Percentiles rank a stretch among this genome's conserved stretches.
These are phyloP conservation scores for Lomentospora prolificans DNA, from an alignment of 2,329 filamentous ascomycete genomes.

Conservation along the genomic window DNA sequence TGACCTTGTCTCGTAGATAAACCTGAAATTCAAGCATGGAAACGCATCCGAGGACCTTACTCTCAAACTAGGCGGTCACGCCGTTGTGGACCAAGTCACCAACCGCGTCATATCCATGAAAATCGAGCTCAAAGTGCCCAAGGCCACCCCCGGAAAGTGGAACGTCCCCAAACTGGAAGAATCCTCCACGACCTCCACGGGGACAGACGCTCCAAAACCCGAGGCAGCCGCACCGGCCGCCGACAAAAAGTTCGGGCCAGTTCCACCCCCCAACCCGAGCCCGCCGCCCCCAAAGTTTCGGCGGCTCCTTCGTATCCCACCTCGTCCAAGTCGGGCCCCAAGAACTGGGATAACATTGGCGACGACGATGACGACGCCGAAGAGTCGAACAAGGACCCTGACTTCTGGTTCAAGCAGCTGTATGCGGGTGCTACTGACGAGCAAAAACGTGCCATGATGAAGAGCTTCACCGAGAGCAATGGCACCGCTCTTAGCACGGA, in stretches of 20 bases:
- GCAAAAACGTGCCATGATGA: conserved; percentile 89
- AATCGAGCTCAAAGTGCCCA: conserved; percentile 65
- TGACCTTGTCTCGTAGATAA: not conserved
- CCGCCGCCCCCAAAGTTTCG: not conserved
- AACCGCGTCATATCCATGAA: conserved; percentile 65
- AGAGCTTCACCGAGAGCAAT: conserved; percentile 90
- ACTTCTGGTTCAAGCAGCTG: conserved; percentile 82
- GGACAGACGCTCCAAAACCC: too few relatives aligned
- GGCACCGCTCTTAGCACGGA: conserved; percentile 88
- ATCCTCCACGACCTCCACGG: not conserved
- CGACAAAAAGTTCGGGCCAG: conserved; percentile 3
- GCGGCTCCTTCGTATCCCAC: conserved; percentile 65
- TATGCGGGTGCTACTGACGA: conserved; percentile 71
- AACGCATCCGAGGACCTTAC: not conserved
- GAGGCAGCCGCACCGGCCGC: not conserved
- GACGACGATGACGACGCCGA: conserved; percentile 48
- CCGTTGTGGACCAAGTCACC: conserved; percentile 24
- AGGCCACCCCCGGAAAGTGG: conserved; percentile 63
- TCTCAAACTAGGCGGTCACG: conserved; percentile 1
- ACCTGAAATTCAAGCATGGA: not conserved
- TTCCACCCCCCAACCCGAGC: conserved; percentile 1
- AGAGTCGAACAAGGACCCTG: conserved; percentile 49
- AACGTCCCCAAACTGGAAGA: conserved; percentile 19
- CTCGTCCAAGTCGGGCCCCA: conserved; percentile 71
- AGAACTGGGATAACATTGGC: conserved; percentile 81